Percentiles rank a stretch among this genome's conserved stretches.
phyloP scores from a whole-genome alignment of 2,329 filamentous ascomycete genomes.

The Aspergillus aculeatinus region DNA sequence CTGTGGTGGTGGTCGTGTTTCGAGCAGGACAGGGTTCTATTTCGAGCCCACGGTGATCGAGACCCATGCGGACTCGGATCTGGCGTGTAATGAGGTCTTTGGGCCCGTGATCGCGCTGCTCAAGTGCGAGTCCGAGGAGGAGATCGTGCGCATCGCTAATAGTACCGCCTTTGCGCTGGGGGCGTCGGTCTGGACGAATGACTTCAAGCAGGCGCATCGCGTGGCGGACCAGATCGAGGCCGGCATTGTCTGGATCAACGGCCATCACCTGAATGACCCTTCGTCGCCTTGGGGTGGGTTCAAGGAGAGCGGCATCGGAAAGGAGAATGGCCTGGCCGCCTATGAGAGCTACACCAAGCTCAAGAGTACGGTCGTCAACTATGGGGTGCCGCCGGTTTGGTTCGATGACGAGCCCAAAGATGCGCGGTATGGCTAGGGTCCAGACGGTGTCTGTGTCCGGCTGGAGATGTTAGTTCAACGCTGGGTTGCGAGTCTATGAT shows the following conservation, averaged over 20 bases:
- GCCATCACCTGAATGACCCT: constrained; percentile 69
- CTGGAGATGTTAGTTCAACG: too few relatives aligned
- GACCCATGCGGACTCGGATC: constrained; percentile 19
- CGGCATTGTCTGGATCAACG: constrained; percentile 51
- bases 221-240: constrained; percentile 50
- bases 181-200: constrained; percentile 53
- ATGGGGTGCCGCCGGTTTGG: constrained; percentile 65
- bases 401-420: constrained; percentile 59
- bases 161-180: constrained; percentile 52
- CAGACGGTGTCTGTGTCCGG: too few relatives aligned
- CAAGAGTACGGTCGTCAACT: constrained; percentile 56
- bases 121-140: constrained; percentile 48
- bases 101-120: constrained; percentile 53
- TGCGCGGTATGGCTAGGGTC: constrained; percentile 60
- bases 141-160: constrained; percentile 51
- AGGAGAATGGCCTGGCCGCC: constrained; percentile 69
- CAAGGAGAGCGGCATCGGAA: constrained; percentile 66
- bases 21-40: constrained; percentile 55
- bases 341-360: constrained; percentile 57
- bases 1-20: constrained; percentile 53
- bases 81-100: constrained; percentile 49
- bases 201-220: constrained; percentile 50
- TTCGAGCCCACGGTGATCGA: constrained; percentile 49
- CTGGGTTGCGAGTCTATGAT: too few relatives aligned
- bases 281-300: constrained; percentile 69